Base-by-base conservation (phyloP, 108 stramenopile species). In the Halocafeteria seosinensis region DNA sequence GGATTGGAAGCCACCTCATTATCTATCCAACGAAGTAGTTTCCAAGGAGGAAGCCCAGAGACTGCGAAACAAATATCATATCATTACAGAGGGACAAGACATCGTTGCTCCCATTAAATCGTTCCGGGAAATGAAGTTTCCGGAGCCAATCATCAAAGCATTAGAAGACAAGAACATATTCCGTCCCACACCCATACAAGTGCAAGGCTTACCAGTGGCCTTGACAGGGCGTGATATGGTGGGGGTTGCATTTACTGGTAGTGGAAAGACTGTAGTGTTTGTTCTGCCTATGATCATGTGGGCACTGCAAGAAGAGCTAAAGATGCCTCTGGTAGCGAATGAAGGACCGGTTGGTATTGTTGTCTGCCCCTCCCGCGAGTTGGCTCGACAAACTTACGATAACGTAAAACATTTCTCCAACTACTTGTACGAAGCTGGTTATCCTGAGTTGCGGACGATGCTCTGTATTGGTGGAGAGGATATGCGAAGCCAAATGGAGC, bases 101-200 rank as follows among this genome's bases (percentile, higher is more conserved):
- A 69, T 85, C 59, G 91, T 90, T 11, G 88, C 93, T 25, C 79
- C 81, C 0, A 76, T 89, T 63, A 89, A 85, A 55, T 82, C 80
- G 34, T 98, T 98, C 77, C 50, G 58, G 50, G 94, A 91, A 55
- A 95, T 98, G 94, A 88, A 81, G 62, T 81, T 95, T 42, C 93
- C 94, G 12, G 62, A 47, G 25, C 85, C 86, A 36, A 77, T 94
- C 52, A 62, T 96, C 59, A 73, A 77, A 0, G 77, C 75, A 12
- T 71, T 98, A 35, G 50, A 74, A 9, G 71, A 68, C 31, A 93
- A 89, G 71, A 87, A 88, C 58, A 94, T 98, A 66, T 79, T 73
- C 51, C 71, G 87, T 25, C 97, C 97, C 0, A 94, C 97, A 35
- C 94, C 97, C 36, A 98, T 98, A 74, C 97, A 98, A 81, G 92